Percentiles rank a stretch among this genome's conserved stretches.
Evolutionary conservation across 78 protist species (phyloP).

Genomic region (Emiliania huxleyi): DNA sequence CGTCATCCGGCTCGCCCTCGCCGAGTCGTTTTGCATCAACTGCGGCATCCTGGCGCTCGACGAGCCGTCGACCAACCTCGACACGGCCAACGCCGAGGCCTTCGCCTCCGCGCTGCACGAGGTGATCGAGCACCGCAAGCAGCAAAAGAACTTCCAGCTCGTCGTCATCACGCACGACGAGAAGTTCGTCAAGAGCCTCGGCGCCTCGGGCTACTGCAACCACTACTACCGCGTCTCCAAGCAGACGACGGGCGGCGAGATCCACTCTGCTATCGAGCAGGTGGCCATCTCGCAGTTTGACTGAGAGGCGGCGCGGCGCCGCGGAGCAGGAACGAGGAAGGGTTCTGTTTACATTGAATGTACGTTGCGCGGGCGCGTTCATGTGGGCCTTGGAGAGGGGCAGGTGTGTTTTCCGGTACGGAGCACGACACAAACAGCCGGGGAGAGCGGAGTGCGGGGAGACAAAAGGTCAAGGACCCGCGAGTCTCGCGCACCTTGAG

Average conservation of each 20-base stretch:
- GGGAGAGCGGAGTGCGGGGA: no score
- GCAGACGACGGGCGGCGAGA: not conserved
- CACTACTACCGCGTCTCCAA: slow-evolving; percentile 40
- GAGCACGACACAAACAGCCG: no score
- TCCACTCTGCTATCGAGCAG: not conserved
- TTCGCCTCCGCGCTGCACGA: slow-evolving; percentile 59
- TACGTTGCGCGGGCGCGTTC: no score
- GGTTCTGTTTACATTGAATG: no score
- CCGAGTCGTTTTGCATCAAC: slow-evolving; percentile 93
- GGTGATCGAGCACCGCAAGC: slow-evolving; percentile 64
- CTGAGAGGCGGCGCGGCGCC: not conserved
- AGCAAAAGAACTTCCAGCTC: slow-evolving; percentile 90
- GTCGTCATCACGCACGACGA: slow-evolving; percentile 99
- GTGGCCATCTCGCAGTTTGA: not conserved
- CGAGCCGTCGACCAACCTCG: slow-evolving; percentile 99
- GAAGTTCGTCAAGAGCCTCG: slow-evolving; percentile 81
- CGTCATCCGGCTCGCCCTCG: slow-evolving; percentile 96
- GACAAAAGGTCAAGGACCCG: no score
- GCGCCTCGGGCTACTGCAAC: not conserved
- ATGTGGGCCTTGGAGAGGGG: no score
- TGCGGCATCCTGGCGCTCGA: slow-evolving; percentile 99
- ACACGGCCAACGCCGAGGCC: slow-evolving; percentile 78
- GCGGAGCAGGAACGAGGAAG: no score
- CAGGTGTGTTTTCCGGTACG: no score
- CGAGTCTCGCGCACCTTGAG: no score